Conservation (phyloP, 2,329 filamentous ascomycete species). For the Trichoderma semiorbis region DNA sequence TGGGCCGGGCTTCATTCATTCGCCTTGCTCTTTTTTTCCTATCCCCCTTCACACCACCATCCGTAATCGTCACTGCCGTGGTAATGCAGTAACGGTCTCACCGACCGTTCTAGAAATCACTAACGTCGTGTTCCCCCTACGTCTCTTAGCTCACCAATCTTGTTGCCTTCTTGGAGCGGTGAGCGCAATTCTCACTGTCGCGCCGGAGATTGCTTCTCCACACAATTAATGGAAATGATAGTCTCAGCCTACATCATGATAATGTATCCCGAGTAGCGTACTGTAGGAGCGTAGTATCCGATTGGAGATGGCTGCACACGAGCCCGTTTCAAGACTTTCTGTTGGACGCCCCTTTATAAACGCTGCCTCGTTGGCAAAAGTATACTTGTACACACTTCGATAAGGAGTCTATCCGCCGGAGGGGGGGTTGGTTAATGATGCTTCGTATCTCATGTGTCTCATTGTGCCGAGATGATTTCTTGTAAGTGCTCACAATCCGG, state of each 20-base stretch:
- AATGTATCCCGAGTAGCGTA: slow-evolving; percentile 2
- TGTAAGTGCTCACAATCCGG: background rate
- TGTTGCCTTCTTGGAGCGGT: slow-evolving; percentile 6
- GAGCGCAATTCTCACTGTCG: background rate
- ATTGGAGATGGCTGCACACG: slow-evolving; percentile 6
- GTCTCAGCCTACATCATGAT: slow-evolving; percentile 6
- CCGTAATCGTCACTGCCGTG: background rate
- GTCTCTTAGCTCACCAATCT: background rate
- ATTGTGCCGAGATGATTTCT: background rate
- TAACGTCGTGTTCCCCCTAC: background rate
- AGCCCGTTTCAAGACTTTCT: background rate
- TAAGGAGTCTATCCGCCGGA: background rate
- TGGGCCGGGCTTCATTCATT: slow-evolving; percentile 3
- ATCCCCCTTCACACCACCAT: background rate
- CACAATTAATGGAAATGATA: background rate
- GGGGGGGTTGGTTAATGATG: background rate
- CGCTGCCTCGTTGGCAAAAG: background rate
- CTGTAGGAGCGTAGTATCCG: background rate
- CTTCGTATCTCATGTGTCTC: background rate
- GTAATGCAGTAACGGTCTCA: background rate
- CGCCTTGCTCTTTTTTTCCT: background rate
- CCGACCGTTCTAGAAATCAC: slow-evolving; percentile 7
- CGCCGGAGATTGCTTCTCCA: slow-evolving; percentile 13
- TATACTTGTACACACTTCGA: background rate
- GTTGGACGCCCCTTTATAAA: background rate